Conservation (phyloP, 2,329 filamentous ascomycete species). For the Xylariales sp. region DNA sequence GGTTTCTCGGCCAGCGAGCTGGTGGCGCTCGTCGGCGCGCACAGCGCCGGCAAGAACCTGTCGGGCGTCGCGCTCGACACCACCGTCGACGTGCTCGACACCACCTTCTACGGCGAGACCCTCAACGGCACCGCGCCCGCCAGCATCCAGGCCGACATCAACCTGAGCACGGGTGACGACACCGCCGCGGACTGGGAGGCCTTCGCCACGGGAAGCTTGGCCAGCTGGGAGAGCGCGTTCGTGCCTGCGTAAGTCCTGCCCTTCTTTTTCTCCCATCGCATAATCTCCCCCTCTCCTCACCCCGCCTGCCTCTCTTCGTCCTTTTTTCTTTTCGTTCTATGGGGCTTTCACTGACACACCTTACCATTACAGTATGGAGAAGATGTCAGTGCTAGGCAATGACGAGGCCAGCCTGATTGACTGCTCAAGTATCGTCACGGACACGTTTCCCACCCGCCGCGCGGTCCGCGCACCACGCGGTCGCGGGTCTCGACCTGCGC, state of each 20-base stretch:
- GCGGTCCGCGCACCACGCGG: too few relatives aligned
- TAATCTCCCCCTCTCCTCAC: too few relatives aligned
- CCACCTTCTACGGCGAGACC: conserved; percentile 21
- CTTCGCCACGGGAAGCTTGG: conserved; percentile 15
- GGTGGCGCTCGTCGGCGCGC: conserved; percentile 20
- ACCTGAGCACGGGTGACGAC: conserved; percentile 16
- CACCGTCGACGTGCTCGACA: conserved; percentile 16
- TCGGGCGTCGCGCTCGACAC: conserved; percentile 16
- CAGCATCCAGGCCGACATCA: conserved; percentile 19
- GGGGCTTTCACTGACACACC: conserved; percentile 1
- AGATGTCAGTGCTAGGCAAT: conserved; percentile 18
- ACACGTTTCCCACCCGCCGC: conserved; percentile 12
- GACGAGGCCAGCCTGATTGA: conserved; percentile 16
- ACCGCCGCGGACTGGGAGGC: conserved; percentile 17
- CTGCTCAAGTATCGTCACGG: conserved; percentile 20
- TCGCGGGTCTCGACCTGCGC: too few relatives aligned
- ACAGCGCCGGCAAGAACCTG: conserved; percentile 20
- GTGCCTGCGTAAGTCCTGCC: conserved; percentile 19
- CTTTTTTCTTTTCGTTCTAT: too few relatives aligned
- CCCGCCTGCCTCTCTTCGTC: too few relatives aligned
- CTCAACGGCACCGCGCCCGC: conserved; percentile 14
- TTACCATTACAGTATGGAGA: conserved; percentile 18
- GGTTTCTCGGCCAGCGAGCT: conserved; percentile 19
- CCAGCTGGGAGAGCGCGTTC: conserved; percentile 19
- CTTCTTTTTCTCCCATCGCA: neutral